Percentiles rank a stretch among this genome's conserved stretches.
Conservation (phyloP, 192 early-diverging fungal species). For the Glomus cerebriforme region DNA sequence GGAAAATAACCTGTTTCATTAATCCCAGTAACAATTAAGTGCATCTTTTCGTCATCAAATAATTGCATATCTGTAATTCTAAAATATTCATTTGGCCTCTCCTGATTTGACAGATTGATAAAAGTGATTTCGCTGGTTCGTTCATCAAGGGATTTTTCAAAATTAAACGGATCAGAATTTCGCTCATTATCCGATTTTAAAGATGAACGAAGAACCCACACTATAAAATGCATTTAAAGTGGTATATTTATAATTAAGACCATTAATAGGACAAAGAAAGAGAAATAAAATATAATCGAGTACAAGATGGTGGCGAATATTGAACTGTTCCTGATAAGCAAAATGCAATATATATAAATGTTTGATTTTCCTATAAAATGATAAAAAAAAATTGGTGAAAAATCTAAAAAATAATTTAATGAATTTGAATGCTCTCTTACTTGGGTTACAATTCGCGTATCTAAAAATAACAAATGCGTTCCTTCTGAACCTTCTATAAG, state of each 20-base stretch:
- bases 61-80: constrained; percentile 13
- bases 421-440: not conserved
- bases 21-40: not conserved
- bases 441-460: constrained; percentile 11
- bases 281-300: not conserved
- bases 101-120: constrained; percentile 1
- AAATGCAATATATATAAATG: constrained; percentile 1
- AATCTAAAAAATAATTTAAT: not conserved
- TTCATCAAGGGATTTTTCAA: not conserved
- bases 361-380: not conserved
- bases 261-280: not conserved
- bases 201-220: constrained; percentile 21
- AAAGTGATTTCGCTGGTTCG: not conserved
- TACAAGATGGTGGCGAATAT: not conserved
- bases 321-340: not conserved
- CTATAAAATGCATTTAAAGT: not conserved
- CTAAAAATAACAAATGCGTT: not conserved
- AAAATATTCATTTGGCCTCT: not conserved
- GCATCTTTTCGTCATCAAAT: constrained; percentile 24
- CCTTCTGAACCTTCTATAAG: not conserved
- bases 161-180: not conserved
- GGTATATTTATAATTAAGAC: not conserved
- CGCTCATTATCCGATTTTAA: not conserved
- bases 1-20: constrained; percentile 14
- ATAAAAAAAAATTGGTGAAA: not conserved